A percentile compares a stretch with the other conserved stretches of the same genome.
Evolutionary conservation across 345 rosid genomes (phyloP).

Genomic region (Reutealis trisperma): DNA sequence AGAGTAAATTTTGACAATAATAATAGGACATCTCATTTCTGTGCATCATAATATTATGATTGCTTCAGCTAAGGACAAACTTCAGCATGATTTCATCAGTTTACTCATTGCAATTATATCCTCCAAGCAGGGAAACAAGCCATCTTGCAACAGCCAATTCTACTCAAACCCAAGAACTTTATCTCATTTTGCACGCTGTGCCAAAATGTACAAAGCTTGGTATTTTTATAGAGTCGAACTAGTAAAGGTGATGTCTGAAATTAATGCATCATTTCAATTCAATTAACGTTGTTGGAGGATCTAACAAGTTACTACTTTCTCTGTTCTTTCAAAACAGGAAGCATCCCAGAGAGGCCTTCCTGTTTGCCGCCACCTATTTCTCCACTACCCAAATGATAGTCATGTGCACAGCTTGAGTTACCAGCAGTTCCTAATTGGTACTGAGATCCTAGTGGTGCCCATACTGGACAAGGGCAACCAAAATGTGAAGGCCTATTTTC

Average conservation of each 20-base stretch:
- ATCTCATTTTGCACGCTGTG: slow-evolving; percentile 64
- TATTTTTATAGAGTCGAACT: slow-evolving; percentile 63
- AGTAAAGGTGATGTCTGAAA: slow-evolving; percentile 45
- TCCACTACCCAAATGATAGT: slow-evolving; percentile 65
- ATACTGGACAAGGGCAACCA: slow-evolving; percentile 59
- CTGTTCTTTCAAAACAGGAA: slow-evolving; percentile 42
- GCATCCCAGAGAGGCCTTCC: slow-evolving; percentile 62
- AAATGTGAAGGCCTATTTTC: slow-evolving; percentile 60
- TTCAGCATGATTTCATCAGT: slow-evolving; percentile 10
- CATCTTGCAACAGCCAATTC: slow-evolving; percentile 59
- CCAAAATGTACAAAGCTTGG: slow-evolving; percentile 69
- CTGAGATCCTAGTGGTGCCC: slow-evolving; percentile 69
- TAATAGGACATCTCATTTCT: not conserved
- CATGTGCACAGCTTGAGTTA: slow-evolving; percentile 52
- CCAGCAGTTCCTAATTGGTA: slow-evolving; percentile 68
- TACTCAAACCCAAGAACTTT: slow-evolving; percentile 55
- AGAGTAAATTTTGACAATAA: not conserved
- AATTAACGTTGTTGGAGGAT: not conserved
- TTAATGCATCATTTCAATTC: not conserved
- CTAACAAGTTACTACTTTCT: slow-evolving; percentile 15
- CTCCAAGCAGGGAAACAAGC: slow-evolving; percentile 60
- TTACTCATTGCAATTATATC: slow-evolving; percentile 6
- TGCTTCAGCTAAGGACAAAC: not conserved
- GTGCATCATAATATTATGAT: not conserved
- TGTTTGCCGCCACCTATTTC: slow-evolving; percentile 69